Evolutionary conservation across 192 early-diverging fungal species (phyloP), one percentile per base, ranked within the genome.

Genomic region (Coemansia sp.): DNA sequence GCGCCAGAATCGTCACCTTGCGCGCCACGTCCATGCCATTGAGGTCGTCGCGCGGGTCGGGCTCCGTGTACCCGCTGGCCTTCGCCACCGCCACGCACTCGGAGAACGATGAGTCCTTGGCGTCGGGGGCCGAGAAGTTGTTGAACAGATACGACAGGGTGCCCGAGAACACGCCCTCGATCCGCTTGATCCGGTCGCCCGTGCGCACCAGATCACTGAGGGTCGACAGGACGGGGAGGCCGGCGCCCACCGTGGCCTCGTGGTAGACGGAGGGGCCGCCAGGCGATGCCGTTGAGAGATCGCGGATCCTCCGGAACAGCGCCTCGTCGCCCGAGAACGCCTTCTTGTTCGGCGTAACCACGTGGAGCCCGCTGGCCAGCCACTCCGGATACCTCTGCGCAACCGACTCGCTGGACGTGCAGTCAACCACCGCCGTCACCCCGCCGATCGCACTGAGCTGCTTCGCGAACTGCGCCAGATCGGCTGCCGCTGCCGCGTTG

Each of bases 21-120:
- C 96, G 92, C n/a, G 95, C 96, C 32, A 99, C 95, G 72, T 99
- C 98, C 92, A 99, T 90, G 38, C 96, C 98, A 70, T 99, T 99
- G 64, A 99, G 87, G 68, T 99, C 97, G 72, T 99, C 97, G 49
- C 97, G 86, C 32, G 97, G 97, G 75, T 99, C 97, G 38, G 97
- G 97, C 70, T 99, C 97, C 37, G 97, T 99, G 79, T 96, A 99
- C 5, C 97, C 97, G 44, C 90, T 86, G 32, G 90, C 89, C 81
- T 95, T 98, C 61, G 96, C 97, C 25, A 90, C 90, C 63, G 84
- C 75, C 59, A 99, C 97, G 67, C 92, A 93, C 44, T 91, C 89
- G 8, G 95, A 96, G 84, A 99, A 99, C 41, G 75, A 81, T 25
- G 32, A 32, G 42, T 85, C 85, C 40, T 86, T 73, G 1, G 82